Evolutionary conservation across 2,329 filamentous ascomycete genomes (phyloP), one percentile per base, ranked within the genome.

Genomic region (Aspergillus fischeri): DNA sequence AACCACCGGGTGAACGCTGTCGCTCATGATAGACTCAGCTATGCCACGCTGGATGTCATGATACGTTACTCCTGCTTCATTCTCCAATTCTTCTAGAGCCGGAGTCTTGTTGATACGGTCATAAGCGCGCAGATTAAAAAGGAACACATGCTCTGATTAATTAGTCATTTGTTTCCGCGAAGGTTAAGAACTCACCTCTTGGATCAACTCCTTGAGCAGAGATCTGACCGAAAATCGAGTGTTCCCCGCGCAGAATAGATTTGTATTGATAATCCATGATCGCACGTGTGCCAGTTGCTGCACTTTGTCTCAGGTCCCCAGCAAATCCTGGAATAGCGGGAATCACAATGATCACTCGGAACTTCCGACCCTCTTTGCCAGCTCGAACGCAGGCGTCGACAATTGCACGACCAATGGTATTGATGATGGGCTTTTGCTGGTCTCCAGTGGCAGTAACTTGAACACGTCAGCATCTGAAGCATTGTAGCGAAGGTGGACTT

Each of bases 201-300:
- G 92, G 91, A 65, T 97, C 86, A 1, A 94, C 84, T 1, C 90
- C 92, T 60, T 89, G 80, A 6, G 83, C 84, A 56, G 81, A 80
- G 57, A 97, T 86, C 69, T 89, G 87, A 42, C 85, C 91, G 65
- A 89, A 94, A 53, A 99, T 97, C 4, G 91, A 96, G 70, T 97
- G 81, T 62, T 95, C 88, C 5, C 94, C 94, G 48, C 94, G 88
- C 68, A 89, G 91, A 63, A 99, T 96, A 0, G 91, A 96, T 75
- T 95, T 96, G 80, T 94, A 99, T 71, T 97, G 94, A 69, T 96
- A 97, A 71, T 97, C 92, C 91, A 99, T 97, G 67, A 97, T 99
- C 10, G 92, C 93, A 51, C 91, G 78, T 0, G 93, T 97, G 9
- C 93, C 93, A 1, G 85, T 85, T 0, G 93, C 93, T 21, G 89